Evolutionary conservation across 2,329 filamentous ascomycete genomes (phyloP), one percentile per base, ranked within the genome.

Genomic region (Neofusicoccum laricinum): DNA sequence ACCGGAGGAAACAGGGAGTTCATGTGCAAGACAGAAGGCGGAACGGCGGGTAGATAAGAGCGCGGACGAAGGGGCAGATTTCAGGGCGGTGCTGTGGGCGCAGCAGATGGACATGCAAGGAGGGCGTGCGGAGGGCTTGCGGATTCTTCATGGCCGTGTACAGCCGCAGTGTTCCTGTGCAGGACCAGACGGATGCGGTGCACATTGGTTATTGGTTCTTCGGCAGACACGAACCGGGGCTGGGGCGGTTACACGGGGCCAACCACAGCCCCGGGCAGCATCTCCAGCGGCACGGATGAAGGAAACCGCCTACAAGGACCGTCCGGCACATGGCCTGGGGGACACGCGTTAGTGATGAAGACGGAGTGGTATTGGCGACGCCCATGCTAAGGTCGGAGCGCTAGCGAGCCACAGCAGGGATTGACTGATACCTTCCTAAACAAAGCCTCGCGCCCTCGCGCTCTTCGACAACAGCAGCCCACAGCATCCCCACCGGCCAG

Each of bases 381-480:
- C 8, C 38, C 38, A 57, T 43, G 53, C 8, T 40, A 21, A 45
- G 12, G 53, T 57, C 21, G 25, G 53, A 57, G 51, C 51, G 51
- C 51, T 57, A 57, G 14, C 36, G 36, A 38, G 34, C 7, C 4
- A 12, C 11, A n/a, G 38, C 53, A 45, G 53, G 53, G 53, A 45
- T 57, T 41, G n/a, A 36, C 41, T 59, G 55, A 59, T 59, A 59
- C 55, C 55, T 59, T 59, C 55, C 55, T 59, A 12, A 46, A 46
- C 6, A 2, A 7, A 17, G 15, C 14, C 40, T 58, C 12, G 19
- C 17, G 11, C 50, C 50, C 17, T 6, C 12, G 36, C 34, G 7
- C 7, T 41, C 38, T 32, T 30, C 17, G 17, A 6, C 14, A 19
- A 8, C 21, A 49, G 8, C 46, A 8, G 21, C 25, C 46, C 25